phyloP scores from a whole-genome alignment of 2,329 filamentous ascomycete genomes.

The Xylariaceae sp. region DNA sequence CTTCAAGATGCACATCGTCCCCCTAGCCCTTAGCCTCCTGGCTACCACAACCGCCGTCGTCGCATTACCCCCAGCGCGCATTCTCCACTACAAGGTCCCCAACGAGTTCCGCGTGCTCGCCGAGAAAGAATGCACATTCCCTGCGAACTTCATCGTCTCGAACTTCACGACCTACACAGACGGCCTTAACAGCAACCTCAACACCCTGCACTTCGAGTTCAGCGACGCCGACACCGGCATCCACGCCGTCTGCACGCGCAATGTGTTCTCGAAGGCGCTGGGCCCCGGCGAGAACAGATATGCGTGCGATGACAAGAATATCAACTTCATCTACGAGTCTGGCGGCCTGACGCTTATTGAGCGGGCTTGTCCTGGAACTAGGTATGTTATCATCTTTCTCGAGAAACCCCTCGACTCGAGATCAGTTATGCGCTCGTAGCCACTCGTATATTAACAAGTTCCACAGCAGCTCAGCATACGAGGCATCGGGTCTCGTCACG shows the following conservation, averaged over 20 bases:
- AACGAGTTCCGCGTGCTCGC: constrained; percentile 18
- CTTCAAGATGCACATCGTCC: constrained; percentile 20
- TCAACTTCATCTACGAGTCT: constrained; percentile 31
- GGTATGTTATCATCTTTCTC: constrained; percentile 17
- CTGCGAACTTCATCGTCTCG: constrained; percentile 25
- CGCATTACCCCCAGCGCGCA: constrained; percentile 15
- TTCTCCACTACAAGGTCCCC: constrained; percentile 27
- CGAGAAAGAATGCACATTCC: constrained; percentile 23
- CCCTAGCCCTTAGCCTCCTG: constrained; percentile 23
- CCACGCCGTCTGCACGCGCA: constrained; percentile 26
- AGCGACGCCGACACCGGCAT: constrained; percentile 27
- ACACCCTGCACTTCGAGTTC: constrained; percentile 26
- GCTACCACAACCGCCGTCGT: constrained; percentile 17
- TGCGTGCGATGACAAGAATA: constrained; percentile 24
- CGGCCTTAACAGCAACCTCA: constrained; percentile 17
- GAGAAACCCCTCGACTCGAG: background rate
- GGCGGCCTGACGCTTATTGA: constrained; percentile 29
- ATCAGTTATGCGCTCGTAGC: background rate
- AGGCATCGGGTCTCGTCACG: constrained; percentile 25
- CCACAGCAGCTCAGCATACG: constrained; percentile 19
- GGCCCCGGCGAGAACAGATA: constrained; percentile 24
- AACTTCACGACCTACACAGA: constrained; percentile 26
- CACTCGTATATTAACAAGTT: constrained; percentile 13
- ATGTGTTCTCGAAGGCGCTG: constrained; percentile 26
- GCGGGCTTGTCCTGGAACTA: constrained; percentile 24